These are phyloP conservation scores for Davidsoniella eucalypti DNA, from an alignment of 2,329 filamentous ascomycete species.

Conservation along the genomic window DNA sequence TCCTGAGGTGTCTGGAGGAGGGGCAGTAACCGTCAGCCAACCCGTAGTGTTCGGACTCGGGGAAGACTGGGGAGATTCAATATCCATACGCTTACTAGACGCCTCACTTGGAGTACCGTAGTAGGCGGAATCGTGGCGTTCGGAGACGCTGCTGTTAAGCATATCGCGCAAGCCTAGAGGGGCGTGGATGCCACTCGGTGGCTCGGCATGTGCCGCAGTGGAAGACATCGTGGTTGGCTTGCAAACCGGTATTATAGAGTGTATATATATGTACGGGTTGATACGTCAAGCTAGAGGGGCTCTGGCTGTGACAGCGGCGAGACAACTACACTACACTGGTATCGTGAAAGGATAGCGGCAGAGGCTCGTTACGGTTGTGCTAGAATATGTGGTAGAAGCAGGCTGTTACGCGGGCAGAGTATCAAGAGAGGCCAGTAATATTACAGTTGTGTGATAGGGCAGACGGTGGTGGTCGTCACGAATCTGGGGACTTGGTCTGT, in stretches of 20 bases:
- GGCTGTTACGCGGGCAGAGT: no score
- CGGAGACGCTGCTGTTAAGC: constrained; percentile 7
- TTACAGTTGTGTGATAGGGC: no score
- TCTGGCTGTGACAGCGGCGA: constrained; percentile 1
- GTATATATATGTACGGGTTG: neutral
- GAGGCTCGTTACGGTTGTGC: no score
- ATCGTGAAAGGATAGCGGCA: no score
- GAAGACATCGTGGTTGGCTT: neutral
- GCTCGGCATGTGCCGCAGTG: neutral
- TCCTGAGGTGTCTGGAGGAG: constrained; percentile 26
- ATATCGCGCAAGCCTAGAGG: constrained; percentile 12
- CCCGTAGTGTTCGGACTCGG: constrained; percentile 10
- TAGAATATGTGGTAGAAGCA: no score
- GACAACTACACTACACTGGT: neutral
- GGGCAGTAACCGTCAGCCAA: constrained; percentile 12
- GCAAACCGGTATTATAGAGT: neutral
- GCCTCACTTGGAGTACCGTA: constrained; percentile 12
- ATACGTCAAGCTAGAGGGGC: constrained; percentile 5
- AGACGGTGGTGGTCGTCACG: no score
- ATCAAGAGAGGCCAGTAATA: no score
- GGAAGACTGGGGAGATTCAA: constrained; percentile 13
- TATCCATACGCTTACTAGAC: constrained; percentile 13
- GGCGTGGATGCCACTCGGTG: constrained; percentile 3
- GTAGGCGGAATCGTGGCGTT: constrained; percentile 13
- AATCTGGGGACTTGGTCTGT: no score